Base-by-base conservation (phyloP, 139 green algal species). In the Volvox reticuliferus region DNA sequence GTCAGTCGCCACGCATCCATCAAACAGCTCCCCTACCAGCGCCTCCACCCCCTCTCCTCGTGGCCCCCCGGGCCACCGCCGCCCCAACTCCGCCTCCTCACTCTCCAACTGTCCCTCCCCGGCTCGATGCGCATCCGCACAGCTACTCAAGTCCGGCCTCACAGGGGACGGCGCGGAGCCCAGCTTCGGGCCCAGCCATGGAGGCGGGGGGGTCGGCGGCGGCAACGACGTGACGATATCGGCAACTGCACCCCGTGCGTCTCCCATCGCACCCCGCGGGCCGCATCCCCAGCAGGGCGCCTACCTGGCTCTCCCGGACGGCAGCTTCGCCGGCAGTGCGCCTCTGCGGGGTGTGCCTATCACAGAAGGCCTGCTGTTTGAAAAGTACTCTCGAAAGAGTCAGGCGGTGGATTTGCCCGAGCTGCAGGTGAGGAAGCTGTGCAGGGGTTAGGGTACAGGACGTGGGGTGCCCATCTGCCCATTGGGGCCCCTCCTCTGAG, bases 301-400 rank as follows among this genome's bases (percentile, higher is more conserved):
- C 32, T 90, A 90, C 86, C 86, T 90, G 73, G 32, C 73, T 1
- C 86, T 85, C 22, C 73, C 73, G 3, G 75, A 84, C 86, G 33
- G 32, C 86, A 77, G 55, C 75, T 90, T 90, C 75, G 75, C 75
- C 12, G 86, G 73, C 73, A 62, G 17, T n/a, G 24, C 73, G 21
- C 86, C 86, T 0, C 28, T 90, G n/a, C 65, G 79, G 22, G 73
- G 71, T 6, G 12, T 20, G 32, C 32, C 75, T 19, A 63, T 0
- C 21, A 36, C 36, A 17, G 86, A 90, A 33, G 86, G 86, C 44
- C 73, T 90, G 86, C 32, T 78, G 32, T 90, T 85, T 44, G 86
- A 90, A 55, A 77, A 73, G 2, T 90, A 90, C 86, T 67, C 26
- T 3, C 73, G 86, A 19, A 30, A 33, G 30, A 17, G 30, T 17